These are phyloP conservation scores for Verticillium isaacii DNA, from an alignment of 2,329 filamentous ascomycete species.

Conservation along the genomic window DNA sequence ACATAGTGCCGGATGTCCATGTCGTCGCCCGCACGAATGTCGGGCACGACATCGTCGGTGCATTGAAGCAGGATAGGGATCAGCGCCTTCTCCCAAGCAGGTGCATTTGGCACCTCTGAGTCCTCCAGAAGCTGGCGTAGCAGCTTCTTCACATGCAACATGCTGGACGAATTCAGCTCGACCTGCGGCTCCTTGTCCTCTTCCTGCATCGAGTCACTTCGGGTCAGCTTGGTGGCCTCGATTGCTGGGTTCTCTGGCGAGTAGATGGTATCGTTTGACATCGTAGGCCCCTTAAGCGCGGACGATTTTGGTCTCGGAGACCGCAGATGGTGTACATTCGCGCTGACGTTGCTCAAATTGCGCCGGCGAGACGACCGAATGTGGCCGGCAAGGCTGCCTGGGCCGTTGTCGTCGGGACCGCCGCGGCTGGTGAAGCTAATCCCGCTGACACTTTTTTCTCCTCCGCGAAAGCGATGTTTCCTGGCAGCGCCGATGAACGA, in stretches of 20 bases:
- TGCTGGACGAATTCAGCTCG: conserved; percentile 80
- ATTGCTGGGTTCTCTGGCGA: conserved; percentile 40
- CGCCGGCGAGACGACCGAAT: conserved; percentile 64
- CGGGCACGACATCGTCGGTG: conserved; percentile 90
- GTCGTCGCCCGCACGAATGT: conserved; percentile 84
- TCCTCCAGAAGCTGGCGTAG: conserved; percentile 80
- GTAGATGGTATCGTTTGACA: conserved; percentile 46
- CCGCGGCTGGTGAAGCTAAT: conserved; percentile 61
- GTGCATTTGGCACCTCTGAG: conserved; percentile 63
- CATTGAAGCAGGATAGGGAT: conserved; percentile 86
- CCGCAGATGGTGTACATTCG: conserved; percentile 57
- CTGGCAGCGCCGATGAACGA: conserved; percentile 68
- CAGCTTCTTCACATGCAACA: conserved; percentile 82
- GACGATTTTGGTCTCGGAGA: conserved; percentile 64
- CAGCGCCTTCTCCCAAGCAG: conserved; percentile 84
- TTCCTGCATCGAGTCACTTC: conserved; percentile 79
- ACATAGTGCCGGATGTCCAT: conserved; percentile 98
- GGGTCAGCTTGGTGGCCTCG: conserved; percentile 50
- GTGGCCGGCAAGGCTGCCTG: conserved; percentile 53
- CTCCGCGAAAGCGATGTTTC: conserved; percentile 67
- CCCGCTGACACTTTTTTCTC: conserved; percentile 71
- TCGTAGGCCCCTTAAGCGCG: conserved; percentile 51
- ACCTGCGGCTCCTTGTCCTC: conserved; percentile 64
- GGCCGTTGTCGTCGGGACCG: conserved; percentile 61
- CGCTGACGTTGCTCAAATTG: conserved; percentile 80